Evolutionary conservation across 768 basidiomycete genomes (phyloP), one percentile per base, ranked within the genome.

Genomic region (Termitomyces sp.): DNA sequence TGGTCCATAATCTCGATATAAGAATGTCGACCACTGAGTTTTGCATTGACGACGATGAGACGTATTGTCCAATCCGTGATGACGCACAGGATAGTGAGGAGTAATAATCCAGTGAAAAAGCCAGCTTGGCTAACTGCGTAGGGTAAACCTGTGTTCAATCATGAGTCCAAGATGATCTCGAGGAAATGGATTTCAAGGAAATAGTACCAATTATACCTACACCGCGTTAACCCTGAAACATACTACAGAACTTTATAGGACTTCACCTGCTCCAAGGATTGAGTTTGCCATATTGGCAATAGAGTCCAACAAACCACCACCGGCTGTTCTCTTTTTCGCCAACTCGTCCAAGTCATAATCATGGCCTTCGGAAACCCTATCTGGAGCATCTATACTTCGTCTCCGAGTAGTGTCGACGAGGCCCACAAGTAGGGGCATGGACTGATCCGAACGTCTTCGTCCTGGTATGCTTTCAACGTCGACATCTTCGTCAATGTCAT

Each of bases 1-100:
- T 85, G 88, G 66, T 90, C 77, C 94, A 98, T 96, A 52, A 97
- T 89, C 61, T 89, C 94, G 55, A 95, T 94, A 65, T 98, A 98
- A 2, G 92, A 92, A 60, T 84, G 86, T 45, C 90, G 78, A 0
- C 97, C 96, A 62, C 93, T 94, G 54, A 99, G 76, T 75, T 99
- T 99, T 31, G 94, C 96, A 66, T 98, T 98, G 63, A 93, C 68
- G 39, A 98, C 91, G 51, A 99, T 96, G 29, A 99, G 83, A 16
- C 94, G 86, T 52, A 99, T 97, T 3, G 97, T 99, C 95, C 95
- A 97, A 70, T 92, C 91, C n/a, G 97, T 98, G 38, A 97, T 81
- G 18, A 70, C 78, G 49, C 90, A 95, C 10, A 99, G 75, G 0
- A 85, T 68, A 27, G 94, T 74, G 23, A 99, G 79, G 1, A 99